Evolutionary conservation across 495 filamentous ascomycete species (phyloP).

Genomic region (Penicillium crystallinum): DNA sequence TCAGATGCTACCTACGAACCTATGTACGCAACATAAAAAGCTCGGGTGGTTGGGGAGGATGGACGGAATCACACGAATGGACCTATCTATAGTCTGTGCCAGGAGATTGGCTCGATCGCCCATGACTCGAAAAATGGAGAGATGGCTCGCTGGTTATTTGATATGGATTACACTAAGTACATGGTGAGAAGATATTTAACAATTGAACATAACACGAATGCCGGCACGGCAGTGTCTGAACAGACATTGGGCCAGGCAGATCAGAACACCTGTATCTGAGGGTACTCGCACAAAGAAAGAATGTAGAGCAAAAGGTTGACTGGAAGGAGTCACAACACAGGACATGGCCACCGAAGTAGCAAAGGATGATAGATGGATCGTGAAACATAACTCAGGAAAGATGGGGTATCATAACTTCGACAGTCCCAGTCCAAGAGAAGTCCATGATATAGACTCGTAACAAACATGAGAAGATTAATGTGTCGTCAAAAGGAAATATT

Average conservation of each 20-base stretch:
- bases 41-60: background rate
- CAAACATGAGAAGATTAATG: conserved; percentile 14
- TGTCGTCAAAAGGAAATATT: conserved; percentile 12
- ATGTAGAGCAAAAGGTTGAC: background rate
- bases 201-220: conserved; percentile 12
- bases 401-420: conserved; percentile 31
- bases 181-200: conserved; percentile 41
- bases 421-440: conserved; percentile 14
- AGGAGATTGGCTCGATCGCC: too few relatives aligned
- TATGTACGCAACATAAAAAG: too few relatives aligned
- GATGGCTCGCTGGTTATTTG: conserved; percentile 12
- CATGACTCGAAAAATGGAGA: too few relatives aligned
- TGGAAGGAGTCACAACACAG: conserved; percentile 10
- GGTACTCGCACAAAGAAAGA: background rate
- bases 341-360: conserved; percentile 7
- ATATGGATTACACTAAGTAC: conserved; percentile 32
- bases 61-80: too few relatives aligned
- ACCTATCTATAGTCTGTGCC: too few relatives aligned
- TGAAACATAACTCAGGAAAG: conserved; percentile 26
- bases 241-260: conserved; percentile 7
- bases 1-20: background rate
- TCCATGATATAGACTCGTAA: conserved; percentile 12
- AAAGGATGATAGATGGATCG: conserved; percentile 18
- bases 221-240: conserved; percentile 2
- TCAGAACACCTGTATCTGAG: conserved; percentile 4